phyloP scores from a whole-genome alignment of 2,329 filamentous ascomycete species.

The Ophiostoma sp. region DNA sequence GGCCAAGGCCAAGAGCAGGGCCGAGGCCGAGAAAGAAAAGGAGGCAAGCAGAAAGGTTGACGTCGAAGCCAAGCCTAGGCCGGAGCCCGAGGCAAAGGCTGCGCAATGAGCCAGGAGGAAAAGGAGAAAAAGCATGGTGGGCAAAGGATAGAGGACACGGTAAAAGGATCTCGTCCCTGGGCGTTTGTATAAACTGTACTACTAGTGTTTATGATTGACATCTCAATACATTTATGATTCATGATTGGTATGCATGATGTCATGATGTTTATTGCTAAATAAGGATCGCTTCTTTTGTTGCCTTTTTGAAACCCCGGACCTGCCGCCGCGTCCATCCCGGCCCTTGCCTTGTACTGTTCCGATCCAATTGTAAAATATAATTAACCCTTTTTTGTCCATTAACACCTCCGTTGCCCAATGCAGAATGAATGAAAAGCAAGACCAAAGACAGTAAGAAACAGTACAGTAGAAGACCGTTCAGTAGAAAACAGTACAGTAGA shows the following conservation, averaged over 20 bases:
- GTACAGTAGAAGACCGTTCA: background rate
- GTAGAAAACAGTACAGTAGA: background rate
- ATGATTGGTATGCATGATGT: background rate
- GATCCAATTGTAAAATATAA: background rate
- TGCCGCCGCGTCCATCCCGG: background rate
- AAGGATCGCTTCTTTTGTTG: background rate
- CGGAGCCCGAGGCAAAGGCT: too few species aligned
- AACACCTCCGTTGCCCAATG: slow-evolving; percentile 6
- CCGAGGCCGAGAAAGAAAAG: background rate
- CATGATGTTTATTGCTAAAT: background rate
- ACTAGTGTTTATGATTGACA: too few species aligned
- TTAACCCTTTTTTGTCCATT: background rate
- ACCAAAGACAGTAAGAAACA: background rate
- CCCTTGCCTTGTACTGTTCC: background rate
- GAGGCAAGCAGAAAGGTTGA: too few species aligned
- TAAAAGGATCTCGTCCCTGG: too few species aligned
- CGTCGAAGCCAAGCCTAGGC: too few species aligned
- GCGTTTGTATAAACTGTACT: too few species aligned
- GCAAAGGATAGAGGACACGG: too few species aligned
- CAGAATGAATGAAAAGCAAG: background rate
- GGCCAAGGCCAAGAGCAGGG: background rate
- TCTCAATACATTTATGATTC: too few species aligned
- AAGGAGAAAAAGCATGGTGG: too few species aligned
- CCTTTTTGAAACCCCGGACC: background rate
- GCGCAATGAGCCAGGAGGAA: too few species aligned